Evolutionary conservation across 2,329 filamentous ascomycete species (phyloP).

Genomic region (Fusarium nelsonii): DNA sequence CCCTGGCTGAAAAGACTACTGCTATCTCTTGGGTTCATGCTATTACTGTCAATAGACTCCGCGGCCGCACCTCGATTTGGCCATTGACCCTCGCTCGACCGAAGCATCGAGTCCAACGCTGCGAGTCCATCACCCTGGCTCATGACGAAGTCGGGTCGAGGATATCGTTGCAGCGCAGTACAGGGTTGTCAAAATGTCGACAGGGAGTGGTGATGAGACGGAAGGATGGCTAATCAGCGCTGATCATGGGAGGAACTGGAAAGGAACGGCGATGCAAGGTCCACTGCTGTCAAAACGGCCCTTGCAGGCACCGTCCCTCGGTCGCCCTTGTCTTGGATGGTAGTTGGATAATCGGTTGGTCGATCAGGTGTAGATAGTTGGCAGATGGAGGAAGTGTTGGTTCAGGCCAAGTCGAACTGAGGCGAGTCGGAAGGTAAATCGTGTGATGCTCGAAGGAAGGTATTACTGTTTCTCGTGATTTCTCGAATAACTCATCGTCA

Average conservation of each 20-base stretch:
- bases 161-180: slow-evolving; percentile 21
- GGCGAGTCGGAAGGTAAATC: neutral
- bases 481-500: slow-evolving; percentile 16
- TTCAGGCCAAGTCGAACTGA: neutral
- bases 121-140: slow-evolving; percentile 43
- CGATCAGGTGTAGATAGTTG: slow-evolving; percentile 11
- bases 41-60: slow-evolving; percentile 32
- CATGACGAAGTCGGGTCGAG: slow-evolving; percentile 43
- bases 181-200: slow-evolving; percentile 40
- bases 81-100: slow-evolving; percentile 38
- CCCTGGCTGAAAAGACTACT: slow-evolving; percentile 35
- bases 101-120: slow-evolving; percentile 40
- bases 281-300: slow-evolving; percentile 44
- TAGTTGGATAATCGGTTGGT: slow-evolving; percentile 24
- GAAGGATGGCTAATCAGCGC: slow-evolving; percentile 36
- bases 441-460: slow-evolving; percentile 5
- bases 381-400: slow-evolving; percentile 5
- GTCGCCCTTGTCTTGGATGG: slow-evolving; percentile 25
- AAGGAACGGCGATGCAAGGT: slow-evolving; percentile 44
- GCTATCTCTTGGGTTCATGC: slow-evolving; percentile 29
- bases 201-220: slow-evolving; percentile 44
- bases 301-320: slow-evolving; percentile 22
- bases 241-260: slow-evolving; percentile 47
- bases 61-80: slow-evolving; percentile 27
- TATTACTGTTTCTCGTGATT: slow-evolving; percentile 10